Evolutionary conservation across 2,329 filamentous ascomycete species (phyloP), one percentile per base, ranked within the genome.

Genomic region (Pezicula radicicola): DNA sequence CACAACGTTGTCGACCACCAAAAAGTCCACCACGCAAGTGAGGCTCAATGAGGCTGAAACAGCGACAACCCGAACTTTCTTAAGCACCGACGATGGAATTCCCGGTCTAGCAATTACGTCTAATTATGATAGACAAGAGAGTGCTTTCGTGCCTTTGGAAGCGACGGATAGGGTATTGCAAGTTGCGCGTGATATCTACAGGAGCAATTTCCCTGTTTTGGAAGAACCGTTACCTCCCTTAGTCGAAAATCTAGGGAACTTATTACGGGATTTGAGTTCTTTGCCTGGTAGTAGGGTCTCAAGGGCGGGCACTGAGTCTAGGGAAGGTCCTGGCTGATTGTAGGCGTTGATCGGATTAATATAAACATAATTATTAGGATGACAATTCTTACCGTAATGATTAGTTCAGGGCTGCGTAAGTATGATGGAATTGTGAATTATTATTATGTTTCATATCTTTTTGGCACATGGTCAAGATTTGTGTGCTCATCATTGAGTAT

Each of bases 161-260:
- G 78, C 87, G 56, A 78, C 84, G 0, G 74, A 75, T 27, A 73
- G 74, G 1, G 79, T 83, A 36, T 84, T 89, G 75, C 75, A 78
- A 15, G 69, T 81, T 18, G 74, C 80, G 3, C 76, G 84, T 49
- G 75, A 79, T 36, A 70, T 85, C 9, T 71, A 89, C 55, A 69
- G 72, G 30, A 66, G 71, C 37, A 84, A 85, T 64, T 83, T 76
- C 53, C 59, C 66, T 13, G 69, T 66, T 1, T 69, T 68, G 1
- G 67, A 71, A 28, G 74, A 76, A 28, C 64, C 68, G 7, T 59
- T 75, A 53, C 81, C 85, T 12, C 79, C 84, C 1, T 74, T 90
- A 42, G 84, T 88, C 1, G 84, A 87, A 59, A 89, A 88, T 55
- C 65, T 89, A 45, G 78, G 83, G 43, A 76, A 82, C 43, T 68